Evolutionary conservation across 2,329 filamentous ascomycete species (phyloP).

Genomic region (Stemphylium lycopersici): DNA sequence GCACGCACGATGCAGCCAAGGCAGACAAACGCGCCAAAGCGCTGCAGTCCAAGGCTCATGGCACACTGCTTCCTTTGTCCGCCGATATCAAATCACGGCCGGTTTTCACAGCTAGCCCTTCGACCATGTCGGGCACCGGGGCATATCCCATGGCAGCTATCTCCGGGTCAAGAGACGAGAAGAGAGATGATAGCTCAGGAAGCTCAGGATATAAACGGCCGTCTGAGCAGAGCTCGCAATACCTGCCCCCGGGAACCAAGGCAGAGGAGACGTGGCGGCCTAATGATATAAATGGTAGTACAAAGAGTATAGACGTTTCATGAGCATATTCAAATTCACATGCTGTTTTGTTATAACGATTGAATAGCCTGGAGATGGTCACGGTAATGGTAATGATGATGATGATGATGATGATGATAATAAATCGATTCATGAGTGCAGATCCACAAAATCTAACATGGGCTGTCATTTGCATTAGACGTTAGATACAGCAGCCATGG

Average conservation of each 20-base stretch:
- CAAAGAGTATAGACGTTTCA: constrained; percentile 32
- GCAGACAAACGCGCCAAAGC: constrained; percentile 77
- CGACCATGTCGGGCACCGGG: constrained; percentile 43
- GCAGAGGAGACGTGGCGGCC: constrained; percentile 81
- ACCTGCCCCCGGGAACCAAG: constrained; percentile 79
- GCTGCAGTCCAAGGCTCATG: constrained; percentile 66
- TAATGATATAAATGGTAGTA: constrained; percentile 30
- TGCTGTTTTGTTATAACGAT: background rate
- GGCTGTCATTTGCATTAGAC: constrained; percentile 24
- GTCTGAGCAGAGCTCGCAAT: constrained; percentile 54
- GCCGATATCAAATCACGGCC: constrained; percentile 38
- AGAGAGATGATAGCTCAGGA: constrained; percentile 63
- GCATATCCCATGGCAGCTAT: constrained; percentile 34
- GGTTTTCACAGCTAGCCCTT: constrained; percentile 50
- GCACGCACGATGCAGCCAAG: constrained; percentile 85
- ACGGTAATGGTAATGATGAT: too few relatives aligned
- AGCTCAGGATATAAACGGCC: constrained; percentile 54
- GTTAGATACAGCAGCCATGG: constrained; percentile 38
- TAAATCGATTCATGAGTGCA: background rate
- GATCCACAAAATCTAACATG: constrained; percentile 4
- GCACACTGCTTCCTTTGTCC: constrained; percentile 71
- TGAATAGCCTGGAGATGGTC: too few relatives aligned
- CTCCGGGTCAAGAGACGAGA: constrained; percentile 54
- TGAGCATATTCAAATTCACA: constrained; percentile 14
- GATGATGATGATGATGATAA: background rate